phyloP scores from a whole-genome alignment of 371 early-diverging fungal genomes.

The Cokeromyces recurvatus region DNA sequence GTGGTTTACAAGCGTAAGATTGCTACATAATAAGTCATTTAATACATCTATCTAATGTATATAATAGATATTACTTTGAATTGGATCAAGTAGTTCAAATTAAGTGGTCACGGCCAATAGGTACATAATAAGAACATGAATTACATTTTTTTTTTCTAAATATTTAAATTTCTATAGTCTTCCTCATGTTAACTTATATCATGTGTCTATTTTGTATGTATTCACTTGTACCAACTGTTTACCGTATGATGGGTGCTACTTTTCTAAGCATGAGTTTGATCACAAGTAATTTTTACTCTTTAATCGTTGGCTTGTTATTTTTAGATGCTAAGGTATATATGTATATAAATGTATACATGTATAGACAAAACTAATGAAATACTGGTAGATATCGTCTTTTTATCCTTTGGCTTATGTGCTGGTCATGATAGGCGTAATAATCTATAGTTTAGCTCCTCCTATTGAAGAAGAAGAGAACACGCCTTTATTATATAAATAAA shows the following conservation, averaged over 20 bases:
- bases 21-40: background rate
- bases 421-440: constrained; percentile 24
- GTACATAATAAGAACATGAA: constrained; percentile 10
- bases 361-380: no score
- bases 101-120: constrained; percentile 21
- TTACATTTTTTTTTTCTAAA: background rate
- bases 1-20: constrained; percentile 34
- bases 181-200: constrained; percentile 24
- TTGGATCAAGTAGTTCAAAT: constrained; percentile 16
- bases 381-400: constrained; percentile 30
- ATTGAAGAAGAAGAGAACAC: constrained; percentile 5
- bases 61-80: constrained; percentile 34
- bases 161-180: no score
- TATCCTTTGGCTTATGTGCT: constrained; percentile 38
- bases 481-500: background rate
- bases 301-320: constrained; percentile 32
- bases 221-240: constrained; percentile 35
- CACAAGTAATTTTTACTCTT: constrained; percentile 42
- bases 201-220: constrained; percentile 37
- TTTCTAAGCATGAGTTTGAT: constrained; percentile 41
- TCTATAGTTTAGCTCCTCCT: constrained; percentile 24
- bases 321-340: constrained; percentile 32
- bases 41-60: no score
- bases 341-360: no score
- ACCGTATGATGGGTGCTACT: constrained; percentile 34